A percentile compares a stretch with the other conserved stretches of the same genome.
Conservation (phyloP, 345 rosid genomes). For the Populus tremula region DNA sequence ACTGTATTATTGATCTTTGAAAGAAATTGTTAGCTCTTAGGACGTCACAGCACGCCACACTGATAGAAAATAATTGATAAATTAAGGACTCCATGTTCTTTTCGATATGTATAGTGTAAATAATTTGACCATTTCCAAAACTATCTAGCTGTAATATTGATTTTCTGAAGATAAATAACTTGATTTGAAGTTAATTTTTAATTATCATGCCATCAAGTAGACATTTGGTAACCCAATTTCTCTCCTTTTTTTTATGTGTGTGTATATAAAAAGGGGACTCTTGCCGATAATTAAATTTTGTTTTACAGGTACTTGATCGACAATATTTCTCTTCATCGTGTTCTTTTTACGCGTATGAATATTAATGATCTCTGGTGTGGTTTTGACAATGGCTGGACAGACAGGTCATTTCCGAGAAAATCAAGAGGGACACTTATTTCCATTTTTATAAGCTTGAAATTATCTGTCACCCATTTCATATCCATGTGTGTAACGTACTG, state of each 20-base stretch:
- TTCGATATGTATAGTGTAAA: not conserved
- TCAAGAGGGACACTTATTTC: not conserved
- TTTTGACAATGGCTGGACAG: constrained; percentile 18
- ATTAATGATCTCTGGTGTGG: constrained; percentile 3
- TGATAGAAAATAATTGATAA: not conserved
- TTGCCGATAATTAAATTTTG: not conserved
- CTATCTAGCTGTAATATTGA: not conserved
- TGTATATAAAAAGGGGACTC: not conserved
- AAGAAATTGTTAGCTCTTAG: not conserved
- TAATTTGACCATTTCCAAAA: not conserved
- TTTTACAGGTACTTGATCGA: not conserved
- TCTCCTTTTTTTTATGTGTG: too few species aligned
- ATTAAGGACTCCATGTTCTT: not conserved
- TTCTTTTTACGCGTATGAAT: not conserved
- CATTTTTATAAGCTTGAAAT: constrained; percentile 16
- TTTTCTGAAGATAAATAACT: not conserved
- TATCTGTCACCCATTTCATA: constrained; percentile 47
- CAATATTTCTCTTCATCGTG: not conserved
- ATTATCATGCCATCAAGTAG: not conserved
- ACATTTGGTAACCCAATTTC: not conserved
- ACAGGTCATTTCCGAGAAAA: constrained; percentile 15
- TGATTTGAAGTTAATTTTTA: not conserved
- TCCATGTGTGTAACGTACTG: constrained; percentile 19
- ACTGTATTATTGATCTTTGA: not conserved
- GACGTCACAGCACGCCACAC: not conserved